Evolutionary conservation across 2,329 filamentous ascomycete species (phyloP), one percentile per base, ranked within the genome.

Genomic region (Cladophialophora carrionii): DNA sequence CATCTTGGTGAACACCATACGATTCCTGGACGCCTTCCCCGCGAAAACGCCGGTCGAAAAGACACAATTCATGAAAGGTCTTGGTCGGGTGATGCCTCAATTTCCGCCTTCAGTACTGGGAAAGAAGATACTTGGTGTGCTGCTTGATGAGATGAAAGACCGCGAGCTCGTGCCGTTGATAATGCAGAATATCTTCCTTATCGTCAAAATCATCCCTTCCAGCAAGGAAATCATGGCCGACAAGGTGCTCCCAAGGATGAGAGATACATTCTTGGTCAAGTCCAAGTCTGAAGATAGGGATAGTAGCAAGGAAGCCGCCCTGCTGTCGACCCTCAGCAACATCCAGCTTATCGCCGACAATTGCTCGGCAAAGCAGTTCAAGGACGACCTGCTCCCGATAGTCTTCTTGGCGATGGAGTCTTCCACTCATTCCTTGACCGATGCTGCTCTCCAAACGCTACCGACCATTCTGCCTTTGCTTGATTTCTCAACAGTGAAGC

Each of bases 401-500:
- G 85, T 98, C 52, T 82, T 92, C 62, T 82, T 92, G 7, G 91
- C 92, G 0, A 85, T 99, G 61, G 92, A 96, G 72, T 96, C 92
- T 9, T 85, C 91, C 0, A 97, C 93, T 0, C 95, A 96, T 71
- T 89, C 90, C 1, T 83, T 99, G 17, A 90, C 97, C 0, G 95
- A 98, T 77, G 90, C 90, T 3, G 89, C 92, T 2, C 82, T 99
- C 14, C 86, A 89, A 57, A 90, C 89, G 31, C 79, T 99, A 4
- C 89, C 92, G 1, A 83, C 87, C 0, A 86, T 97, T n/a, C 80
- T 98, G 4, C 91, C 92, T 0, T 87, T 95, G 2, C 86, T 99
- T 7, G 95, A 99, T 77, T 98, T 97, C 71, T 96, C 90, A 71
- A 98, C 94, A 0, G 93, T 97, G 73, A 99, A 98, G 78, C 95